Base-by-base conservation (phyloP, 768 basidiomycete species). In the Tylopilus sp. region DNA sequence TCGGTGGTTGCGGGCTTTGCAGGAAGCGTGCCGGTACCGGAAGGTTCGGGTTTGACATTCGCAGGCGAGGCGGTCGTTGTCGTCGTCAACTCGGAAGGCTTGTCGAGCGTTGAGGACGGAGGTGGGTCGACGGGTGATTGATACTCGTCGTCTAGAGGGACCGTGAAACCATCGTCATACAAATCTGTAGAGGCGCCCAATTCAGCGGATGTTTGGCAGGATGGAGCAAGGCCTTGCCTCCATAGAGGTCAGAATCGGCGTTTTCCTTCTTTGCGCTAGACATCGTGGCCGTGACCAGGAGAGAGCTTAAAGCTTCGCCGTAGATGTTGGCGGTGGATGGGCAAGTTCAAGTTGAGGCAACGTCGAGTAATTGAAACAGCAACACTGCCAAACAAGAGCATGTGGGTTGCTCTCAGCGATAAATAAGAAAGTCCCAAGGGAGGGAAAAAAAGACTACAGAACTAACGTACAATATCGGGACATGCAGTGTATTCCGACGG, bases 81-180 rank as follows among this genome's bases (percentile, higher is more conserved):
- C 46, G 55, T 18, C 41, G 64, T 41, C 52, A 57, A 44, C 50
- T 64, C 57, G 40, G 47, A 41, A 18, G 46, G 35, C 9, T 62
- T 52, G 45, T 60, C 58, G 26, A 36, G 56, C n/a, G 55, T 47
- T 21, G 57, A 51, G 35, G 67, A 53, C 41, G 58, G 44, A n/a
- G 59, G 18, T 48, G 61, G 59, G 31, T 65, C 60, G 42, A 69
- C 61, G 44, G 61, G 58, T 9, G 63, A 61, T 18, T 60, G 59
- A 35, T 58, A 64, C 44, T 73, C 69, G 47, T 70, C 68, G 28
- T 68, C 66, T 43, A 67, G 31, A 1, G 65, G 68, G 21, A 57
- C 58, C 5, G 68, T 59, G 57, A 70, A 74, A 46, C 74, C 78
- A 56, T 69, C 73, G 51, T 80, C 76, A 56, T 82, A 83, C 48